phyloP scores from a whole-genome alignment of 257 asterid species.

The Solanum dulcamara region DNA sequence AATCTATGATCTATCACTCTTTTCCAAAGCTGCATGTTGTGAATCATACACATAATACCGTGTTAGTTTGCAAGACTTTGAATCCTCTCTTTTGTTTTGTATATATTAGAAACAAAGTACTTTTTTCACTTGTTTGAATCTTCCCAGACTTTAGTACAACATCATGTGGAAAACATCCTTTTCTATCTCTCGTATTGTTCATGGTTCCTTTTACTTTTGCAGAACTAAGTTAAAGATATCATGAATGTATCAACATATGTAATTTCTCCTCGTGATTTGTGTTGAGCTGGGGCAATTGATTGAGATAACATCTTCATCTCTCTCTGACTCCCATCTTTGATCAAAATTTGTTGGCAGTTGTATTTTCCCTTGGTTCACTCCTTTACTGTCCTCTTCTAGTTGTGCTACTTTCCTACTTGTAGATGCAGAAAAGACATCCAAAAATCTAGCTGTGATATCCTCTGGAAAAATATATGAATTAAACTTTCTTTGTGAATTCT shows the following conservation, averaged over 20 bases:
- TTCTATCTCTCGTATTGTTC: not conserved
- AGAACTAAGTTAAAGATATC: not conserved
- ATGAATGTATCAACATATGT: not conserved
- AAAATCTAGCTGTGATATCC: not conserved
- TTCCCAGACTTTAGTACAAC: not conserved
- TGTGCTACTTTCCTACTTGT: not conserved
- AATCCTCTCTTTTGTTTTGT: not conserved
- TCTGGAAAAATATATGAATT: not conserved
- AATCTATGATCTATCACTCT: not conserved
- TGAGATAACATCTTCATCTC: not conserved
- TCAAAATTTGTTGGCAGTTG: not conserved
- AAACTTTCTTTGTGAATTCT: not conserved
- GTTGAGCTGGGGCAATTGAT: not conserved
- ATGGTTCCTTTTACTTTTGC: not conserved
- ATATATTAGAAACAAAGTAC: not conserved
- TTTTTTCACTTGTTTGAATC: not conserved
- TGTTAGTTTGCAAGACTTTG: not conserved
- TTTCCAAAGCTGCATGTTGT: not conserved
- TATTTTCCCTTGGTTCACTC: not conserved
- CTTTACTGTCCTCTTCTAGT: not conserved
- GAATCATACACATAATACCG: not conserved
- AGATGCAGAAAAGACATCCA: not conserved
- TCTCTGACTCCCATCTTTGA: not conserved
- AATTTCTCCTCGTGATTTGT: not conserved
- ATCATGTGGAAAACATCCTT: not conserved